Evolutionary conservation across 495 filamentous ascomycete genomes (phyloP), one percentile per base, ranked within the genome.

Genomic region (Oleoguttula mirabilis): DNA sequence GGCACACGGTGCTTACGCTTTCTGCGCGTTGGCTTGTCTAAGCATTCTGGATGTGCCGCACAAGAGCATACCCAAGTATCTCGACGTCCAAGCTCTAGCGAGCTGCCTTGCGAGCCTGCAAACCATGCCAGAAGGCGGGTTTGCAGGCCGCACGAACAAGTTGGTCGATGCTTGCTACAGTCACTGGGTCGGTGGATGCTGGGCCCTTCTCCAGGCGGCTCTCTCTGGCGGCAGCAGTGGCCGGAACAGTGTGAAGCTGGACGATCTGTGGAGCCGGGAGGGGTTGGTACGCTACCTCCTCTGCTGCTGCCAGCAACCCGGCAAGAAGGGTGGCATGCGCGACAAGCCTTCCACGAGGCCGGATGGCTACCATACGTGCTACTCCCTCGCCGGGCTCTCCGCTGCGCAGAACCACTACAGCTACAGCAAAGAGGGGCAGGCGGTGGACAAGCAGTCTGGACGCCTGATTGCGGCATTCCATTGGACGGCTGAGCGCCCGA

Each of bases 151-250:
- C 49, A 94, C 90, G n/a, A 95, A 96, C 64, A 98, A 98, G 62
- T 70, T 98, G 6, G 88, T 96, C 17, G 90, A 98, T 61, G 90
- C 88, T 36, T 98, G 90, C 60, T 96, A 98, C 63, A 88, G 82
- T 60, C 87, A 93, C 54, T 98, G 90, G 90, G 82, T 94, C 8
- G 90, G 92, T 4, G 82, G 79, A 21, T 95, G 88, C 60, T 98
- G 87, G 79, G 77, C 88, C 27, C 60, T 98, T 45, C 62, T 96
- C 43, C 80, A 94, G 58, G 87, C 84, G n/a, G 79, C 77, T 35
- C 62, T 88, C 27, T 63, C 15, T 3, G 10, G 6, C 16, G 12
- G 16, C 7, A 19, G 6, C 8, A 7, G 6, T 15, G 27, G 27
- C 8, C 8, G 27, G 14, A 14, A 14, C 7, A 6, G 7, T 7